Evolutionary conservation across 2,329 filamentous ascomycete genomes (phyloP).

Genomic region (Nakataea oryzae): DNA sequence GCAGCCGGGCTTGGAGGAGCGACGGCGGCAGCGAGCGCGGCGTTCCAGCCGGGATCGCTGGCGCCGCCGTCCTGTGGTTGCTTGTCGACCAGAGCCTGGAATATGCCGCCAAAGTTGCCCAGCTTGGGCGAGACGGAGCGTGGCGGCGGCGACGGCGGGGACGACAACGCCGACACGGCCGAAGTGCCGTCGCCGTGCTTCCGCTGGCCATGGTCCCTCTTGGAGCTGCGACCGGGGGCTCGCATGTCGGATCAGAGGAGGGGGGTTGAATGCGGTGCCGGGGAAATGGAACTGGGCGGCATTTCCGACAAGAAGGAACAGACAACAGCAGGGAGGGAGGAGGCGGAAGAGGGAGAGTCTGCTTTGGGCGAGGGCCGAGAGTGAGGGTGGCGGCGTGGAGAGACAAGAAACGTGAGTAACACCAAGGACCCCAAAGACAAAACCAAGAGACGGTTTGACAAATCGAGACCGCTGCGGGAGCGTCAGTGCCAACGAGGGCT

Average conservation of each 20-base stretch:
- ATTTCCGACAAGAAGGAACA: background rate
- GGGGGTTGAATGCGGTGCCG: background rate
- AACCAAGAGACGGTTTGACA: background rate
- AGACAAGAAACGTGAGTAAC: background rate
- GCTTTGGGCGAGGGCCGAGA: too few relatives aligned
- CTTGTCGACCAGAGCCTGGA: background rate
- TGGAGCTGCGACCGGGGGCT: background rate
- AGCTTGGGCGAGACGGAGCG: conserved; percentile 6
- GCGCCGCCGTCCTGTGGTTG: too few relatives aligned
- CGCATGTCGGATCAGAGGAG: background rate
- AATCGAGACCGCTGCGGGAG: background rate
- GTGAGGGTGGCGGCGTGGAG: too few relatives aligned
- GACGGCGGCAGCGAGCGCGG: background rate
- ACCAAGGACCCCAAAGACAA: background rate
- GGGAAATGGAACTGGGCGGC: too few relatives aligned
- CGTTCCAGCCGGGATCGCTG: too few relatives aligned
- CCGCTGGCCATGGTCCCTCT: background rate
- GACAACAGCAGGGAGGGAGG: background rate
- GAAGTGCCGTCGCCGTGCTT: background rate
- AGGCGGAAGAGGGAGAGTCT: too few relatives aligned
- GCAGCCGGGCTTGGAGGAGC: background rate
- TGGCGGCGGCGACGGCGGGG: background rate
- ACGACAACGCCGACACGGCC: background rate
- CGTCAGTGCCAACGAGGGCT: background rate
- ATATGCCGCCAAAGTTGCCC: conserved; percentile 7